A percentile compares a stretch with the other conserved stretches of the same genome.
These are phyloP conservation scores for Stemphylium beticola DNA, from an alignment of 2,329 filamentous ascomycete species.

Conservation along the genomic window DNA sequence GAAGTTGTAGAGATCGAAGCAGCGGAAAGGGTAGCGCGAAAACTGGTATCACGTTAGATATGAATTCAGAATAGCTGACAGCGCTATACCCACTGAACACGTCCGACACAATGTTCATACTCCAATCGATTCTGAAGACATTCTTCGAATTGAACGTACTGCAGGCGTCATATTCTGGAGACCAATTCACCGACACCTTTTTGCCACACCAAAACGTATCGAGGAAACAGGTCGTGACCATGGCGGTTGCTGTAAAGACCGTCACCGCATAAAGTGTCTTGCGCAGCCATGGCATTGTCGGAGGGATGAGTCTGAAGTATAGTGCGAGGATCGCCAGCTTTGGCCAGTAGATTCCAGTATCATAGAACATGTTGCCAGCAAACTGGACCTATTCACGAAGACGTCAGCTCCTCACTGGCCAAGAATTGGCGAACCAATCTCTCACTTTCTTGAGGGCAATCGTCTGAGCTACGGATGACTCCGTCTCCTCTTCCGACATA, in stretches of 20 bases:
- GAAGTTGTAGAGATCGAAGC: conserved; percentile 27
- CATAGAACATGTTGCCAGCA: conserved; percentile 27
- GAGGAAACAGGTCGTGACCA: conserved; percentile 22
- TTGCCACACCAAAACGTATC: conserved; percentile 29
- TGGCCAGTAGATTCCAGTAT: conserved; percentile 27
- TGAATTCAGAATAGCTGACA: too few species aligned
- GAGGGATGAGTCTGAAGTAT: conserved; percentile 24
- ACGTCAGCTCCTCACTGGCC: not conserved
- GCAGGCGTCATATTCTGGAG: conserved; percentile 20
- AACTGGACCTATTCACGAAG: conserved; percentile 19
- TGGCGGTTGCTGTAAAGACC: conserved; percentile 15
- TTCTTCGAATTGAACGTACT: conserved; percentile 27
- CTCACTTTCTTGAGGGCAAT: conserved; percentile 27
- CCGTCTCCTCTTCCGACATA: conserved; percentile 20
- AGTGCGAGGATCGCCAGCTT: conserved; percentile 25
- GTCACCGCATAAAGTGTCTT: conserved; percentile 18
- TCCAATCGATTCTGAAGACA: conserved; percentile 27
- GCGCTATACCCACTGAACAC: conserved; percentile 12
- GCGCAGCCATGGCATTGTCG: conserved; percentile 24
- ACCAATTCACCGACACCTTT: conserved; percentile 29
- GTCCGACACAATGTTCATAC: conserved; percentile 20
- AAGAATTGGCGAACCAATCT: not conserved
- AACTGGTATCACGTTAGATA: conserved; percentile 12
- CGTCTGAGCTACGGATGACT: conserved; percentile 8
- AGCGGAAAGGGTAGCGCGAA: conserved; percentile 31